Conservation (phyloP, 805 yeast genomes). For the Saccharomycopsis fibuligera region DNA sequence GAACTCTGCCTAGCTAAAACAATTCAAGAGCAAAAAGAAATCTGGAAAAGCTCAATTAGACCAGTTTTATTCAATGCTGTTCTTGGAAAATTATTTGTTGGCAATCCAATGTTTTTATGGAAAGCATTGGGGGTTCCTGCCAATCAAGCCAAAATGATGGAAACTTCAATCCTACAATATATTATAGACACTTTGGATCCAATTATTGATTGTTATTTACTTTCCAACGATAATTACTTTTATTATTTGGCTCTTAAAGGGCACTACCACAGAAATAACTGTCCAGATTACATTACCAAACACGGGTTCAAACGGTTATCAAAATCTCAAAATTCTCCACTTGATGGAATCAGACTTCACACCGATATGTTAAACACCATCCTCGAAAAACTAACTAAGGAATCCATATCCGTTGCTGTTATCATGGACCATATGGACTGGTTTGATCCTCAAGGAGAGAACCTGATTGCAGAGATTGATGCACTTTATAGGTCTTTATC, state of each 20-base stretch:
- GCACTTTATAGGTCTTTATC: conserved; percentile 59
- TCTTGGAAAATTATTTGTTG: conserved; percentile 59
- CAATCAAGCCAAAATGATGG: conserved; percentile 79
- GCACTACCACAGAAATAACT: conserved; percentile 50
- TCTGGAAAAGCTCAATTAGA: conserved; percentile 58
- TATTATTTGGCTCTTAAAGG: conserved; percentile 66
- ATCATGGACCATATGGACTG: conserved; percentile 94
- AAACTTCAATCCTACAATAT: conserved; percentile 61
- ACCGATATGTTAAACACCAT: conserved; percentile 77
- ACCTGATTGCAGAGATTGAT: conserved; percentile 59
- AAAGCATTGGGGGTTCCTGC: conserved; percentile 86
- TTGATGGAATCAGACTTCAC: conserved; percentile 68
- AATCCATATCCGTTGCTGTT: conserved; percentile 66
- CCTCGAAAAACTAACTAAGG: conserved; percentile 53
- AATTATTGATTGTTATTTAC: conserved; percentile 51
- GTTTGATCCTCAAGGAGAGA: conserved; percentile 63
- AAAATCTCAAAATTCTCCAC: conserved; percentile 36
- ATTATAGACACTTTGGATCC: conserved; percentile 78
- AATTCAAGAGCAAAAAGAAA: conserved; percentile 52
- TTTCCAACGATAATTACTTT: conserved; percentile 70
- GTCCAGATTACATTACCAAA: conserved; percentile 69
- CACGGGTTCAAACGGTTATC: conserved; percentile 37
- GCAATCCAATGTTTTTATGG: conserved; percentile 85
- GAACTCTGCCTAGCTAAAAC: conserved; percentile 51
- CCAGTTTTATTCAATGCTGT: conserved; percentile 69